phyloP scores from a whole-genome alignment of 257 asterid genomes.

The Fraxinus anomala region DNA sequence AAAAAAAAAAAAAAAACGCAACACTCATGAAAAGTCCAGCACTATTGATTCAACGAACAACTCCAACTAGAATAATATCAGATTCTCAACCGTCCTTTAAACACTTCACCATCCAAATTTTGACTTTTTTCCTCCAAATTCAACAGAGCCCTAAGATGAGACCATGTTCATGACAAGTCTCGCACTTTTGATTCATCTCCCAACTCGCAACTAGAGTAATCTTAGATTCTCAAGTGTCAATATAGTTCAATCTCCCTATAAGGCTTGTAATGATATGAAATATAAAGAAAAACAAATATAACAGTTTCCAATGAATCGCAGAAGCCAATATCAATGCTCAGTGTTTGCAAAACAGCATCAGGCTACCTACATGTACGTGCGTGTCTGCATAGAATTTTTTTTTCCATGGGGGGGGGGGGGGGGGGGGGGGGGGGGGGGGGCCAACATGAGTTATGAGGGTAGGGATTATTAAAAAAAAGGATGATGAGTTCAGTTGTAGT shows the following conservation, averaged over 20 bases:
- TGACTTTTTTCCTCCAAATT: neutral
- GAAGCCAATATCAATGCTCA: neutral
- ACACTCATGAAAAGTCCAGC: neutral
- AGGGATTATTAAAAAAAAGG: no score
- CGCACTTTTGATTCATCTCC: neutral
- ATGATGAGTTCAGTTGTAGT: no score
- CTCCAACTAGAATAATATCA: neutral
- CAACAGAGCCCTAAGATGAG: neutral
- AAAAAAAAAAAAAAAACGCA: no score
- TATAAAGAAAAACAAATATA: neutral
- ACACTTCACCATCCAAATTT: neutral
- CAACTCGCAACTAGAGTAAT: neutral
- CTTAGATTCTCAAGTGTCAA: neutral
- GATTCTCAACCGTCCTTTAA: neutral
- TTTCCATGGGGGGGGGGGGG: neutral
- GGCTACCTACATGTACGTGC: neutral
- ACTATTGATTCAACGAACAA: neutral
- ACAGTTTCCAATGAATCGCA: neutral
- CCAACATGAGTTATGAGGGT: no score
- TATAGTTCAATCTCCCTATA: neutral
- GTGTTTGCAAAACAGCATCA: neutral
- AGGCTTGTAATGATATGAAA: neutral
- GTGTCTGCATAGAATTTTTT: neutral
- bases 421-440: no score
- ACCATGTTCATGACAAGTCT: neutral